Evolutionary conservation across 257 asterid species (phyloP), one percentile per base, ranked within the genome.

Genomic region (Thymus quinquecostatus): DNA sequence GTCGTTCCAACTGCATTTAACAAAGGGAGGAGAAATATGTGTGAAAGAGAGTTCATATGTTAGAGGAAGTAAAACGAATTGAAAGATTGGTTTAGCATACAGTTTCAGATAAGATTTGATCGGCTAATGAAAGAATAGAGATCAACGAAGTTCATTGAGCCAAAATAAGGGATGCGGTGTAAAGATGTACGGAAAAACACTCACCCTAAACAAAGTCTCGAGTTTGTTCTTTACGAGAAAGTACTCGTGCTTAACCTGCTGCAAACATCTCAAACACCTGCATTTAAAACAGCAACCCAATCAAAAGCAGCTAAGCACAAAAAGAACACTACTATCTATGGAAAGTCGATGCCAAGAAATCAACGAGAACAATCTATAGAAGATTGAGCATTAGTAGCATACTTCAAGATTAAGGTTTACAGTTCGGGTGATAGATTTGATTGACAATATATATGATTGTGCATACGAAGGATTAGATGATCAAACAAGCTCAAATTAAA

Each of bases 241-340:
- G 77, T 83, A 89, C 78, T 89, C 98, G 9, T 80, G 83, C 64
- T 78, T 85, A 30, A 92, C 71, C 53, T 85, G 86, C 77, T 89
- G 93, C 86, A 92, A 80, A 65, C 88, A 83, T 78, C 74, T 79
- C 75, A 81, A 65, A 82, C 98, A 92, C 83, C 98, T 92, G 84
- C 84, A 79, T 44, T 38, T 21, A 54, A 45, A 44, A 44, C 4
- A 33, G 12, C 40, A 51, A 28, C 28, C 43, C 12, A 51, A 53
- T 21, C 28, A 8, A 4, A 49, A 8, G 5, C 28, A 8, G 55
- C 14, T 21, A 13, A 49, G 3, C 28, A 49, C 14, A 49, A 13
- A 10, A 57, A 36, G 21, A 36, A 12, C 27, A 14, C 32, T 33
- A 38, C 10, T 8, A n/a, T 64, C 41, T 14, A 47, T 5, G 0